phyloP scores from a whole-genome alignment of 257 asterid species.

The Leonotis leonurus region DNA sequence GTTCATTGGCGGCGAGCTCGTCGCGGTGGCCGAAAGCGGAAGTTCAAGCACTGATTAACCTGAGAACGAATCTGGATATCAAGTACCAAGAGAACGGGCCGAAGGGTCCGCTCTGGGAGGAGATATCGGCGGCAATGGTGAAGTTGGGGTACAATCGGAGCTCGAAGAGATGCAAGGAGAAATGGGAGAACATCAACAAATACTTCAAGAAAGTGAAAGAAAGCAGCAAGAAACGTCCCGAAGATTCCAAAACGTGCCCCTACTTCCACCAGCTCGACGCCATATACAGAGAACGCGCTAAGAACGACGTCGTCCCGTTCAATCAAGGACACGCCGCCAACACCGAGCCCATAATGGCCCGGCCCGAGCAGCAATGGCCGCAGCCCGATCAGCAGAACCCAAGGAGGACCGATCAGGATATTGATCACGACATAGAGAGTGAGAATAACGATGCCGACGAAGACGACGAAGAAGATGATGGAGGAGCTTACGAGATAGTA shows the following conservation, averaged over 20 bases:
- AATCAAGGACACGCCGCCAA: conserved; percentile 17
- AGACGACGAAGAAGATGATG: conserved; percentile 28
- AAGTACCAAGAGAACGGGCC: conserved; percentile 85
- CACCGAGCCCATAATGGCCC: conserved; percentile 69
- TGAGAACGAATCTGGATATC: conserved; percentile 53
- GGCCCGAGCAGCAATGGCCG: conserved; percentile 91
- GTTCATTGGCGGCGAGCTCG: conserved; percentile 36
- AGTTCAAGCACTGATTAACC: conserved; percentile 54
- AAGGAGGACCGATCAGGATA: conserved; percentile 28
- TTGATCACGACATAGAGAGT: conserved; percentile 19
- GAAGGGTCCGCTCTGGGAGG: conserved; percentile 92
- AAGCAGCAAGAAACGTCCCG: conserved; percentile 64
- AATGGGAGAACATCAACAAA: conserved; percentile 96
- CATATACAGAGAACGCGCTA: conserved; percentile 51
- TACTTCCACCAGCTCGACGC: conserved; percentile 81
- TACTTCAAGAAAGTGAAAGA: conserved; percentile 92
- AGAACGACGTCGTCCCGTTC: conserved; percentile 14
- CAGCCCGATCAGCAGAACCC: conserved; percentile 16
- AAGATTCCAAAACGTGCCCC: conserved; percentile 90
- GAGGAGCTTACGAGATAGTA: conserved; percentile 55
- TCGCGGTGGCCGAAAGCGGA: conserved; percentile 93
- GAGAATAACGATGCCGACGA: conserved; percentile 23
- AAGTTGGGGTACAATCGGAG: conserved; percentile 64
- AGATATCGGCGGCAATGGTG: conserved; percentile 63
- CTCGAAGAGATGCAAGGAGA: conserved; percentile 87